Evolutionary conservation across 805 yeast genomes (phyloP).

Genomic region (Yarrowia deformans): DNA sequence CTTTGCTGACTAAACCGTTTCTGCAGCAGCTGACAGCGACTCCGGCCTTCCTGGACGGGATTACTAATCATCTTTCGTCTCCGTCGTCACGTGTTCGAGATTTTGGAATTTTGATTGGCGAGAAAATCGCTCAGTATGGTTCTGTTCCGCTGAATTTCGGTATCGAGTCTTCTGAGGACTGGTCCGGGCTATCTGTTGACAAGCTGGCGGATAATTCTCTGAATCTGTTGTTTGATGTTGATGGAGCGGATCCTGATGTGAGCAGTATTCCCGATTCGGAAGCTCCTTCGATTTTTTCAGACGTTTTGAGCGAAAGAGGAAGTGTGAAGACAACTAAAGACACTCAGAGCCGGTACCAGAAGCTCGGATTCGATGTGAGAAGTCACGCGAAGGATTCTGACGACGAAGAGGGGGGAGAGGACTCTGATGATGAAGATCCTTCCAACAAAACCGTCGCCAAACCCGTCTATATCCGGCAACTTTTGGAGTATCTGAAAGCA

Average conservation of each 20-base stretch:
- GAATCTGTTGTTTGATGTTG: conserved; percentile 10
- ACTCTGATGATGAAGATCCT: conserved; percentile 49
- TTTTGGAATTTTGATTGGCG: conserved; percentile 44
- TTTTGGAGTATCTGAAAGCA: conserved; percentile 62
- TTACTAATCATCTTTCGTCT: conserved; percentile 42
- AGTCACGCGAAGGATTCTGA: conserved; percentile 55
- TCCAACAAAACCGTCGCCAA: conserved; percentile 53
- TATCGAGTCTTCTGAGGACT: conserved; percentile 37
- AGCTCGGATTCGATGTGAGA: conserved; percentile 43
- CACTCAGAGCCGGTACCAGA: conserved; percentile 2
- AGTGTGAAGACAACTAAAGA: not conserved
- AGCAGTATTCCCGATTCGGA: conserved; percentile 1
- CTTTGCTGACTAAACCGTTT: conserved; percentile 30
- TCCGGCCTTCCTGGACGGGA: conserved; percentile 46
- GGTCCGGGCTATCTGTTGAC: conserved; percentile 31
- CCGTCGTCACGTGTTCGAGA: conserved; percentile 43
- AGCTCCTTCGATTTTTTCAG: conserved; percentile 4
- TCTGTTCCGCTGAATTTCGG: conserved; percentile 49
- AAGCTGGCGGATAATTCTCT: not conserved
- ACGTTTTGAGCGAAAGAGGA: not conserved
- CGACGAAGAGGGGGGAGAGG: conserved; percentile 31
- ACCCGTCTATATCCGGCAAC: conserved; percentile 77
- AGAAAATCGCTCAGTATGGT: conserved; percentile 43
- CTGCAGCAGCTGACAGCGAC: conserved; percentile 15
- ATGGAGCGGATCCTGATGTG: not conserved